Percentiles rank a stretch among this genome's conserved stretches.
These are phyloP conservation scores for Hypoxylon sp. DNA, from an alignment of 2,329 filamentous ascomycete species.

Conservation along the genomic window DNA sequence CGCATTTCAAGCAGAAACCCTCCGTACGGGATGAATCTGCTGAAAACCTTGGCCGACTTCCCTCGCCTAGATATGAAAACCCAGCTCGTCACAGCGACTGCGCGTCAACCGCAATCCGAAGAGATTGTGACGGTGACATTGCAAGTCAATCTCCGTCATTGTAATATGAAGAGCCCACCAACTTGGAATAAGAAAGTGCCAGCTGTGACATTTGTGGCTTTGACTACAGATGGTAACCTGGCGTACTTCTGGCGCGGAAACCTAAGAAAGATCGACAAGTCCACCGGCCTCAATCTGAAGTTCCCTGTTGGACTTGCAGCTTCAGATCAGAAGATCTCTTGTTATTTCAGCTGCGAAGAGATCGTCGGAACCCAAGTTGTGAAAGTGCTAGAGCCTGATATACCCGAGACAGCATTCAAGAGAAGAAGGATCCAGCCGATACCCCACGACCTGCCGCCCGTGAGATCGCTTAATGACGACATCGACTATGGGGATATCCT, in stretches of 20 bases:
- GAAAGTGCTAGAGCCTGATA: slow-evolving; percentile 48
- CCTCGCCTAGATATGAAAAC: slow-evolving; percentile 68
- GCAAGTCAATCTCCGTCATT: slow-evolving; percentile 77
- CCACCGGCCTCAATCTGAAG: slow-evolving; percentile 69
- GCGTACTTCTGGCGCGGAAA: slow-evolving; percentile 77
- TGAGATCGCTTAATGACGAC: slow-evolving; percentile 34
- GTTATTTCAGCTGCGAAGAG: slow-evolving; percentile 86
- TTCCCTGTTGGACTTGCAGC: slow-evolving; percentile 71
- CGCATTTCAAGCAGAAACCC: slow-evolving; percentile 82
- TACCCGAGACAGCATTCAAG: slow-evolving; percentile 55
- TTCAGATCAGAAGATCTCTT: slow-evolving; percentile 72
- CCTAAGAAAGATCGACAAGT: slow-evolving; percentile 74
- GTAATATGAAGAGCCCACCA: slow-evolving; percentile 74
- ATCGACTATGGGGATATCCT: slow-evolving; percentile 56
- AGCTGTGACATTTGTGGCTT: slow-evolving; percentile 80
- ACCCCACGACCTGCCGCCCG: slow-evolving; percentile 1
- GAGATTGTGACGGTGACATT: slow-evolving; percentile 71
- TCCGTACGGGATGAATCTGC: slow-evolving; percentile 81
- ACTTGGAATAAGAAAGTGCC: slow-evolving; percentile 76
- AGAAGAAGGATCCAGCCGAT: slow-evolving; percentile 12
- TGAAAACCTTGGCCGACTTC: slow-evolving; percentile 77
- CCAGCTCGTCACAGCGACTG: slow-evolving; percentile 57
- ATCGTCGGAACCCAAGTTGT: slow-evolving; percentile 74
- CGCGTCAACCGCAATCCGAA: slow-evolving; percentile 53
- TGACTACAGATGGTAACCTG: slow-evolving; percentile 77